Conservation (phyloP, 768 basidiomycete genomes). For the Mycena filopes region DNA sequence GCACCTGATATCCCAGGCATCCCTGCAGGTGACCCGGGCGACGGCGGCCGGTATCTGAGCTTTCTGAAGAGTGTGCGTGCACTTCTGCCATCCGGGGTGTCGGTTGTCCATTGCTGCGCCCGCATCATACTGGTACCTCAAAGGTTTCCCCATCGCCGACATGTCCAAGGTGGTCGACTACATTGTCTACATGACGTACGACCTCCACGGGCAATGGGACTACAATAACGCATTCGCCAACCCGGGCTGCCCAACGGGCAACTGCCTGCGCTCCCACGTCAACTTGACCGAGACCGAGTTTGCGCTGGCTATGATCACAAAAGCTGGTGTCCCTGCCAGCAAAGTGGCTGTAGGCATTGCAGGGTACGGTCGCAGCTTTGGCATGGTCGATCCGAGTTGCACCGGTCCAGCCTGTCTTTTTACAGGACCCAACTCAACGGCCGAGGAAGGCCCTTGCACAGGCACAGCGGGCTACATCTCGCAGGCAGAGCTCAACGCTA, state of each 20-base stretch:
- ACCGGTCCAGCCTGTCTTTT: conserved; percentile 2
- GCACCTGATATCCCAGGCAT: conserved; percentile 15
- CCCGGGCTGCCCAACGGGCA: background rate
- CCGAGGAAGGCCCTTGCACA: conserved; percentile 1
- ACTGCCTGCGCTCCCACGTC: conserved; percentile 13
- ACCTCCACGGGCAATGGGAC: conserved; percentile 17
- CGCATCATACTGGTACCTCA: conserved; percentile 11
- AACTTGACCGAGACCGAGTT: conserved; percentile 11
- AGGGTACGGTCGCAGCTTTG: background rate
- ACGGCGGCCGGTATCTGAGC: background rate
- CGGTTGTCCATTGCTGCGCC: conserved; percentile 5
- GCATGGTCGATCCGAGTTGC: conserved; percentile 6
- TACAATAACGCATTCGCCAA: background rate
- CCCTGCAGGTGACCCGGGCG: too few relatives aligned
- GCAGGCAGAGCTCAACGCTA: background rate
- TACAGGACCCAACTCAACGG: conserved; percentile 5
- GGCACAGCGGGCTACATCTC: conserved; percentile 4
- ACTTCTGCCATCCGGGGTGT: background rate
- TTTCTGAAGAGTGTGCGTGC: background rate
- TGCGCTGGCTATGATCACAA: conserved; percentile 9
- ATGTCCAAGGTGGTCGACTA: too few relatives aligned
- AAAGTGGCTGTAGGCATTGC: conserved; percentile 1
- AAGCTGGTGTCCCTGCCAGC: conserved; percentile 1
- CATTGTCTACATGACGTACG: conserved; percentile 14
- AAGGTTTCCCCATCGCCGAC: too few relatives aligned